Percentiles rank a stretch among this genome's conserved stretches.
These are phyloP conservation scores for Pelargonium fulgidum DNA, from an alignment of 441 rosid species.

Conservation along the genomic window DNA sequence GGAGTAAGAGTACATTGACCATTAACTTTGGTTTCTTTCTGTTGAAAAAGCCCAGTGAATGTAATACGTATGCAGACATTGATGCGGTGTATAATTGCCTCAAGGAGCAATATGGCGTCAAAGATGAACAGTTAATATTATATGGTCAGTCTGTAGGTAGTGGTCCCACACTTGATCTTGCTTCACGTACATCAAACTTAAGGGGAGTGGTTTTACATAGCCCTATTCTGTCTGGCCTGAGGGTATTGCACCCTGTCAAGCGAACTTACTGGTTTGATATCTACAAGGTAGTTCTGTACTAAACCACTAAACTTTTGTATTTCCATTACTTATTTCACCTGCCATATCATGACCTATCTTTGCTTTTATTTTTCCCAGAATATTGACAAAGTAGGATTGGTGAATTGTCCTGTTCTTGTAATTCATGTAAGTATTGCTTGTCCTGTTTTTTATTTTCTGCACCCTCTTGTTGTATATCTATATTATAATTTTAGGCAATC, in stretches of 20 bases:
- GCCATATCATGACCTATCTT: conserved; percentile 10
- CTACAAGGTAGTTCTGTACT: conserved; percentile 42
- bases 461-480: conserved; percentile 3
- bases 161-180: conserved; percentile 63
- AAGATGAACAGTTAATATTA: conserved; percentile 53
- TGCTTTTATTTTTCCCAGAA: conserved; percentile 41
- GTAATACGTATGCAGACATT: conserved; percentile 60
- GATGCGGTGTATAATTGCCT: conserved; percentile 59
- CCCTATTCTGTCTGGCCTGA: conserved; percentile 61
- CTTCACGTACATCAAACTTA: conserved; percentile 51
- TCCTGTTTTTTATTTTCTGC: conserved; percentile 6
- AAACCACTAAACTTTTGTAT: not conserved
- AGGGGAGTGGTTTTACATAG: conserved; percentile 58
- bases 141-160: conserved; percentile 77
- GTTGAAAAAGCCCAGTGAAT: conserved; percentile 55
- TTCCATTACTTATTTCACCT: conserved; percentile 16
- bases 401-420: conserved; percentile 66
- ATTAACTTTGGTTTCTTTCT: conserved; percentile 7
- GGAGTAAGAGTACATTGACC: not conserved
- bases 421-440: conserved; percentile 61
- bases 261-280: conserved; percentile 67
- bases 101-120: conserved; percentile 46
- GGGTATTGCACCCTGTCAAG: conserved; percentile 66
- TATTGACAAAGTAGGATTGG: conserved; percentile 74
- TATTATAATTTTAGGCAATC: no score